Evolutionary conservation across 441 rosid species (phyloP).

Genomic region (Erodium chrysanthum): DNA sequence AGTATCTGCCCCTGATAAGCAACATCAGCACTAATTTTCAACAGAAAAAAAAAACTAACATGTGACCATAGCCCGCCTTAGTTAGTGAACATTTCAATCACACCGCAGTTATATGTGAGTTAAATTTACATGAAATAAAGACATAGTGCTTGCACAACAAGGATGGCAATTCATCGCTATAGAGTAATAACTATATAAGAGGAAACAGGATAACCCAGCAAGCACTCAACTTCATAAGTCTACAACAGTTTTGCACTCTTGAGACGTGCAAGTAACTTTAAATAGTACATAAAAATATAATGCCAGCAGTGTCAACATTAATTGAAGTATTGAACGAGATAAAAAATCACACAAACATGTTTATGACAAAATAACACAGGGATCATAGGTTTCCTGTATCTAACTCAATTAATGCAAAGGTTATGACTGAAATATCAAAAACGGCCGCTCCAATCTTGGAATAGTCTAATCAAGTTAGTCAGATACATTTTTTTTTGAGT

Average conservation of each 20-base stretch:
- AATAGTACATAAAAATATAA: background rate
- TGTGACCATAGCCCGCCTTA: background rate
- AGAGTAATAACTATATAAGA: background rate
- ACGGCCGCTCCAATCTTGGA: background rate
- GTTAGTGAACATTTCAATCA: background rate
- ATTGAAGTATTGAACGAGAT: background rate
- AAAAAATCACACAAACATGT: background rate
- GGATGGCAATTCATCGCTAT: background rate
- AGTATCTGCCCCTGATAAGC: background rate
- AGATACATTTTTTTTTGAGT: background rate
- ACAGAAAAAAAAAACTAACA: background rate
- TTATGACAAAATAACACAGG: background rate
- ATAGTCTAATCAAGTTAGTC: background rate
- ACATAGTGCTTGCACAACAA: background rate
- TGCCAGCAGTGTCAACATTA: background rate
- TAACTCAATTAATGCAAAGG: no score
- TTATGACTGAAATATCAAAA: no score
- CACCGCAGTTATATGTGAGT: no score
- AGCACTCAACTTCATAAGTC: background rate
- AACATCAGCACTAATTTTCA: background rate
- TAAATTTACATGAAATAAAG: background rate
- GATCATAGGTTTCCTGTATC: no score
- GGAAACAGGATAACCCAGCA: background rate
- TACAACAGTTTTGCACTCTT: background rate
- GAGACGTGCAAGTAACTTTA: background rate